phyloP scores from a whole-genome alignment of 176 grass and related monocot species.

The Juncus effusus region DNA sequence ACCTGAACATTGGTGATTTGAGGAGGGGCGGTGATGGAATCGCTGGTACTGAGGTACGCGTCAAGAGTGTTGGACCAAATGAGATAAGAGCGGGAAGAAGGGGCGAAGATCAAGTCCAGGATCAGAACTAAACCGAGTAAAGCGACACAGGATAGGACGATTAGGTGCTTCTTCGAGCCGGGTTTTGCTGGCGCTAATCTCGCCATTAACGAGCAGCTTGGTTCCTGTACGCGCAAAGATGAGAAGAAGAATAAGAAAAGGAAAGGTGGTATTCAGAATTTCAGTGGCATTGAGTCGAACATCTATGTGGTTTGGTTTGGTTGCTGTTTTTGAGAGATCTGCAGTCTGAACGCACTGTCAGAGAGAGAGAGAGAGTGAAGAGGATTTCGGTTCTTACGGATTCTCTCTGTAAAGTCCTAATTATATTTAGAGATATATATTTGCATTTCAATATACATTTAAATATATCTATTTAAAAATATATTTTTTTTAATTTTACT shows the following conservation, averaged over 20 bases:
- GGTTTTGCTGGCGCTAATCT: slow-evolving; percentile 43
- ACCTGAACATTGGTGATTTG: slow-evolving; percentile 35
- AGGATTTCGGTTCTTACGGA: background rate
- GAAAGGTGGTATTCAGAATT: slow-evolving; percentile 3
- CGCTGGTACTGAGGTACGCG: slow-evolving; percentile 18
- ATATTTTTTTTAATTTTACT: too few relatives aligned
- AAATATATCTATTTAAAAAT: too few relatives aligned
- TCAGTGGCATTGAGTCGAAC: slow-evolving; percentile 37
- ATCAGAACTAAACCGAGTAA: slow-evolving; percentile 65
- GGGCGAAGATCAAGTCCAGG: slow-evolving; percentile 71
- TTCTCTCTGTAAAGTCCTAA: background rate
- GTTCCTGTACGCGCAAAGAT: background rate
- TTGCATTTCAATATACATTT: too few relatives aligned
- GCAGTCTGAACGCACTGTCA: too few relatives aligned
- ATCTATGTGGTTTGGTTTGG: background rate
- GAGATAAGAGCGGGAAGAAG: slow-evolving; percentile 29
- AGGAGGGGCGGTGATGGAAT: slow-evolving; percentile 1
- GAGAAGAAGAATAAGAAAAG: slow-evolving; percentile 4
- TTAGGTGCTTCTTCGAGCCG: slow-evolving; percentile 38
- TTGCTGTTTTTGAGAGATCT: too few relatives aligned
- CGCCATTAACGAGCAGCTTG: slow-evolving; percentile 35
- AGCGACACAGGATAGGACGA: slow-evolving; percentile 47
- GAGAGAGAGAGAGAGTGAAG: background rate
- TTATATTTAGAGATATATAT: background rate
- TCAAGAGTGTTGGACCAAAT: slow-evolving; percentile 50